These are phyloP conservation scores for Kluyveromyces sp. DNA, from an alignment of 1,139 yeast genomes.

Conservation along the genomic window DNA sequence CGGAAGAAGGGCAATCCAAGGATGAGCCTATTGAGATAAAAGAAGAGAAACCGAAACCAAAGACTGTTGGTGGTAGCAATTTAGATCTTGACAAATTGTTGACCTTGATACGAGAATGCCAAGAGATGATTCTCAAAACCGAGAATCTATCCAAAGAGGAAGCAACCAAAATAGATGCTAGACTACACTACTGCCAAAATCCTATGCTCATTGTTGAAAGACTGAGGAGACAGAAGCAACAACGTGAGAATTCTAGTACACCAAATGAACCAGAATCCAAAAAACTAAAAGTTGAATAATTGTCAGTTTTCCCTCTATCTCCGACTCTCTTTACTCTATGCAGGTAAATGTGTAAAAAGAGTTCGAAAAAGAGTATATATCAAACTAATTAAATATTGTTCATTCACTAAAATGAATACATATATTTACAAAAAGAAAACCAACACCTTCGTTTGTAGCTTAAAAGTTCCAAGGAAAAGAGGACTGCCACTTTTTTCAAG, in stretches of 20 bases:
- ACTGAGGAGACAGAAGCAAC: conserved; percentile 17
- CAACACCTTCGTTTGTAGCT: not conserved
- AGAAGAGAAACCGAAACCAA: not conserved
- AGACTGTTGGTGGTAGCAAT: not conserved
- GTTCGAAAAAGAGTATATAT: not conserved
- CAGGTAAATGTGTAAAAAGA: not conserved
- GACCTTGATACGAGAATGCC: conserved; percentile 42
- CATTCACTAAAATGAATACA: conserved; percentile 6
- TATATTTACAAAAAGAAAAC: conserved; percentile 5
- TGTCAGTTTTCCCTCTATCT: not conserved
- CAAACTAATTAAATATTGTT: not conserved
- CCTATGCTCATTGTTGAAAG: conserved; percentile 42
- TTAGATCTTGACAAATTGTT: conserved; percentile 36
- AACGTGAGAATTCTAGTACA: conserved; percentile 11
- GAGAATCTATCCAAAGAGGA: conserved; percentile 49
- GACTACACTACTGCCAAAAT: conserved; percentile 53
- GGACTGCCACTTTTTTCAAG: not conserved
- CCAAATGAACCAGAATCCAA: conserved; percentile 11
- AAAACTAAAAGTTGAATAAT: conserved; percentile 8
- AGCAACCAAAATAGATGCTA: conserved; percentile 53
- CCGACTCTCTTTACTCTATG: not conserved
- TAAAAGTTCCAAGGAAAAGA: too few species aligned
- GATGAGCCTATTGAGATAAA: conserved; percentile 2
- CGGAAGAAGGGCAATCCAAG: not conserved
- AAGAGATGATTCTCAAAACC: conserved; percentile 37